These are phyloP conservation scores for Puccinia horiana DNA, from an alignment of 1,284 basidiomycete genomes.

Conservation along the genomic window DNA sequence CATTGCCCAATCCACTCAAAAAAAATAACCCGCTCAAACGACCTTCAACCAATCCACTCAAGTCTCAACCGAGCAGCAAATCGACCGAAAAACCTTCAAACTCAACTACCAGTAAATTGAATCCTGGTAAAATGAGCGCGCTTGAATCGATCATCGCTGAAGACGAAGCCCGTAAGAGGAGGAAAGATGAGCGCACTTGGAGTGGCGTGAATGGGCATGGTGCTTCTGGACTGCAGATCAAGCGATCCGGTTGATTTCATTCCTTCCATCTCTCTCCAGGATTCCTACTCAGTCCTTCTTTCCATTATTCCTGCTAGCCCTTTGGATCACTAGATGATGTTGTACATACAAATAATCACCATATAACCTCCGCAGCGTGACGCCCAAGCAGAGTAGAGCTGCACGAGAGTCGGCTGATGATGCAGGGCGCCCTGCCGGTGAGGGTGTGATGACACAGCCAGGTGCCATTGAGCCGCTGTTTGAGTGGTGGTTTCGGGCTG, in stretches of 20 bases:
- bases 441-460: too few species aligned
- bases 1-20: slow-evolving; percentile 28
- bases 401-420: too few species aligned
- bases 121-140: slow-evolving; percentile 27
- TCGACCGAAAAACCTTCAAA: neutral
- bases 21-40: slow-evolving; percentile 41
- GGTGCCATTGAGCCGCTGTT: too few species aligned
- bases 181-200: slow-evolving; percentile 37
- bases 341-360: neutral
- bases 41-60: slow-evolving; percentile 17
- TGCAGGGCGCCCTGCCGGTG: too few species aligned
- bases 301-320: neutral
- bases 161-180: slow-evolving; percentile 40
- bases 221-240: slow-evolving; percentile 36
- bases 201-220: slow-evolving; percentile 43
- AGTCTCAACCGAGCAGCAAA: slow-evolving; percentile 20
- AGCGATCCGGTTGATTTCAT: neutral
- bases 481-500: too few species aligned
- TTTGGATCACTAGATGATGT: neutral
- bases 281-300: neutral
- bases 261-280: neutral
- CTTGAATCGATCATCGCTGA: slow-evolving; percentile 49
- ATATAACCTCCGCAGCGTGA: neutral
- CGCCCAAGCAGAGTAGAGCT: neutral
- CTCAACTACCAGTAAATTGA: neutral